A percentile compares a stretch with the other conserved stretches of the same genome.
Conservation (phyloP, 768 basidiomycete species). For the Hirschioporus abietinus region DNA sequence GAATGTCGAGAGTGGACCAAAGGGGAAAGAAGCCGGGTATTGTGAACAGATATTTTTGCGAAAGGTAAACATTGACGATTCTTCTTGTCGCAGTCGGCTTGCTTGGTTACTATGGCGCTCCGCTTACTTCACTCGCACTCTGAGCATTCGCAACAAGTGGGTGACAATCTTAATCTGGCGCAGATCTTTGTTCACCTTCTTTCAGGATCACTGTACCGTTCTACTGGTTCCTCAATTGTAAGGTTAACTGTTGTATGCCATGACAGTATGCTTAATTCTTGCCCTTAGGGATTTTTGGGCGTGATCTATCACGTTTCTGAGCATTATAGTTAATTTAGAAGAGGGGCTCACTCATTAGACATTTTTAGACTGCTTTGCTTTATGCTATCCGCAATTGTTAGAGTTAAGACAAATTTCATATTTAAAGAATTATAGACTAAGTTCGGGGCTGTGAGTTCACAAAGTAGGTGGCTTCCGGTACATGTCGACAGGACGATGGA, state of each 20-base stretch:
- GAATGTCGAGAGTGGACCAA: conserved; percentile 35
- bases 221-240: conserved; percentile 55
- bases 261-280: conserved; percentile 8
- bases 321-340: neutral
- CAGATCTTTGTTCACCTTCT: conserved; percentile 8
- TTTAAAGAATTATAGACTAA: neutral
- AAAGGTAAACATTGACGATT: neutral
- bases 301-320: conserved; percentile 68
- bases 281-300: conserved; percentile 62
- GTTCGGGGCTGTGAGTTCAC: no score
- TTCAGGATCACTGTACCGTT: conserved; percentile 9
- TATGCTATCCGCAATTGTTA: neutral
- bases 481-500: conserved; percentile 57
- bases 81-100: conserved; percentile 29
- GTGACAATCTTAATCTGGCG: conserved; percentile 41
- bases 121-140: conserved; percentile 74
- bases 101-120: conserved; percentile 81
- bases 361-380: neutral
- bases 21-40: conserved; percentile 51
- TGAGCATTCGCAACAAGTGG: conserved; percentile 68
- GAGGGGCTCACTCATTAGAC: neutral
- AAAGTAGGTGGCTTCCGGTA: conserved; percentile 39
- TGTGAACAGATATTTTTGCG: neutral
- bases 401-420: neutral
- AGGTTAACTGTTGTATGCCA: conserved; percentile 19